Base-by-base conservation (phyloP, 2,329 filamentous ascomycete genomes). In the Huntiella moniliformis region DNA sequence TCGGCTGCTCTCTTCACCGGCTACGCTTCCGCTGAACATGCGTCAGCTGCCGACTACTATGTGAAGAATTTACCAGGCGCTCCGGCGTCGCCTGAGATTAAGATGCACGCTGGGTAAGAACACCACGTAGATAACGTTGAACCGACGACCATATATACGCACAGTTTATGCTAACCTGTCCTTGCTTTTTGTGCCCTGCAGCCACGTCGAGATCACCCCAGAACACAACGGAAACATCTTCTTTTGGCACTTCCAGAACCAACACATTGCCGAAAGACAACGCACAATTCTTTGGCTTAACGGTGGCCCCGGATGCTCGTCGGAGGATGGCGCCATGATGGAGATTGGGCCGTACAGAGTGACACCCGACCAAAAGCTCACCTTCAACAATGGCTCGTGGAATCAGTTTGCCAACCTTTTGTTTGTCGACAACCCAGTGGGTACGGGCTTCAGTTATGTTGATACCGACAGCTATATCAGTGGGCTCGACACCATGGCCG, bases 201-300 rank as follows among this genome's bases (percentile, higher is more conserved):
- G 86, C 46, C 91, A 98, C 65, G 80, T 98, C 60, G 87, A 96
- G 63, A 72, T 98, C 56, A 82, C 78, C 32, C 74, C 81, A 15
- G 78, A 85, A 53, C 74, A 81, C 60, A 85, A 96, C 59, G 88
- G 85, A 54, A 93, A 96, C 61, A 65, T 98, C 13, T 98, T 96
- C 69, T 98, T 98, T 68, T 98, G 91, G 91, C 84, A 95, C 57
- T 95, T 83, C 59, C 77, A 94, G 59, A 96, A 96, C 59, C 74
- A 83, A 54, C 91, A 98, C 61, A 94, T 98, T 54, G 88, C 86
- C 48, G 83, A 96, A 59, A 76, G 73, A 55, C 83, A 91, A 60
- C 76, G 91, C 48, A 94, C 87, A 2, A 82, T 98, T 8, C 78
- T 98, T 56, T 98, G 92, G 91, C 66, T 98, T 48, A 98, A 98